A percentile compares a stretch with the other conserved stretches of the same genome.
Evolutionary conservation across 768 basidiomycete genomes (phyloP).

Genomic region (Roridomyces roridus): DNA sequence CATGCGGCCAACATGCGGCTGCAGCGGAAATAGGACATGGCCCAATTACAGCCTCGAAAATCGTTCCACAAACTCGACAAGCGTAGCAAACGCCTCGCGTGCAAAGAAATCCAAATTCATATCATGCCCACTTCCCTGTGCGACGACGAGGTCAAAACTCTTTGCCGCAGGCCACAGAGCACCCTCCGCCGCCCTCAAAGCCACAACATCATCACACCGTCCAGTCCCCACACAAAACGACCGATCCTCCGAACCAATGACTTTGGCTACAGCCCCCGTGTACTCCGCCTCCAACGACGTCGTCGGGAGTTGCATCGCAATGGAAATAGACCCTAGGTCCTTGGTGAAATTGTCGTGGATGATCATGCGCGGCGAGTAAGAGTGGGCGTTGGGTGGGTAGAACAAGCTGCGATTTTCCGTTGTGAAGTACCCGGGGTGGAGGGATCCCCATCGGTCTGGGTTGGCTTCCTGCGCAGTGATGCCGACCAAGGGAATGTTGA

Average conservation of each 20-base stretch:
- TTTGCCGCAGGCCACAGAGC: not conserved
- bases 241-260: not conserved
- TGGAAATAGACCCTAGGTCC: not conserved
- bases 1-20: no score
- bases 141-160: not conserved
- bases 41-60: no score
- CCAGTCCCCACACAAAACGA: not conserved
- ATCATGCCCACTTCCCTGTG: not conserved
- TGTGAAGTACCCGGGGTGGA: constrained; percentile 1
- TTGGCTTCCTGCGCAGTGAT: not conserved
- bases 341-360: not conserved
- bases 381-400: not conserved
- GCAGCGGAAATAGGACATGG: no score
- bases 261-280: not conserved
- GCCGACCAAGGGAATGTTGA: not conserved
- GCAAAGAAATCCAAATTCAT: not conserved
- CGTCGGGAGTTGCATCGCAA: not conserved
- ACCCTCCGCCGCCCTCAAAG: not conserved
- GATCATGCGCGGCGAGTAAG: not conserved
- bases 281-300: not conserved
- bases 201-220: not conserved
- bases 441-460: not conserved
- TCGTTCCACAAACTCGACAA: not conserved
- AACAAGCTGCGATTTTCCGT: not conserved
- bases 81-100: not conserved